Percentiles rank a stretch among this genome's conserved stretches.
Conservation (phyloP, 2,329 filamentous ascomycete genomes). For the Colletotrichum neosansevieriae region DNA sequence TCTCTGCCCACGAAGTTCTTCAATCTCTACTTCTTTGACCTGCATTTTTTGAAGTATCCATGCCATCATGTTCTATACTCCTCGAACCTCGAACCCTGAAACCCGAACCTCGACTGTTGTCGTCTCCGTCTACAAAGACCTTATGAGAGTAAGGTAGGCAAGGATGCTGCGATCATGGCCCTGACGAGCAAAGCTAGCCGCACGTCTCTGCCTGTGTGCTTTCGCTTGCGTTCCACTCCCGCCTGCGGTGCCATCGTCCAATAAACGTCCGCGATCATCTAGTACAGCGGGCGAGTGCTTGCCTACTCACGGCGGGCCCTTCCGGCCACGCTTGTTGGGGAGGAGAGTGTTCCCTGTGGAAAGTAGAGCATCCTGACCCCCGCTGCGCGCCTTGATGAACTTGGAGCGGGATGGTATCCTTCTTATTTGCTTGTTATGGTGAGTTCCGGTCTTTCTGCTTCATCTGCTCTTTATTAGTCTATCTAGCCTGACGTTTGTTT, state of each 20-base stretch:
- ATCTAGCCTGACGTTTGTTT: neutral
- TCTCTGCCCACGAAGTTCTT: neutral
- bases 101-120: neutral
- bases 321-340: neutral
- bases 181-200: neutral
- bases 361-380: too few relatives aligned
- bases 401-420: neutral
- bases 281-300: too few relatives aligned
- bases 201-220: neutral
- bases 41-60: neutral
- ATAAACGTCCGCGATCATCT: too few relatives aligned
- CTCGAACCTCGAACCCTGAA: neutral
- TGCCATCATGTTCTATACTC: neutral
- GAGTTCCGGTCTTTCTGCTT: neutral
- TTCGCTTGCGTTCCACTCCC: neutral
- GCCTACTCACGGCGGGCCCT: too few relatives aligned
- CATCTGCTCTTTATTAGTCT: neutral
- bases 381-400: too few relatives aligned
- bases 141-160: neutral
- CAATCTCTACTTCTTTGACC: neutral
- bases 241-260: too few relatives aligned
- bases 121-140: neutral
- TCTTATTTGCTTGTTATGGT: neutral
- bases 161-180: neutral
- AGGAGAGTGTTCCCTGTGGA: too few relatives aligned